Evolutionary conservation across 1,284 basidiomycete species (phyloP), one percentile per base, ranked within the genome.

Genomic region (Naganishia liquefaciens): DNA sequence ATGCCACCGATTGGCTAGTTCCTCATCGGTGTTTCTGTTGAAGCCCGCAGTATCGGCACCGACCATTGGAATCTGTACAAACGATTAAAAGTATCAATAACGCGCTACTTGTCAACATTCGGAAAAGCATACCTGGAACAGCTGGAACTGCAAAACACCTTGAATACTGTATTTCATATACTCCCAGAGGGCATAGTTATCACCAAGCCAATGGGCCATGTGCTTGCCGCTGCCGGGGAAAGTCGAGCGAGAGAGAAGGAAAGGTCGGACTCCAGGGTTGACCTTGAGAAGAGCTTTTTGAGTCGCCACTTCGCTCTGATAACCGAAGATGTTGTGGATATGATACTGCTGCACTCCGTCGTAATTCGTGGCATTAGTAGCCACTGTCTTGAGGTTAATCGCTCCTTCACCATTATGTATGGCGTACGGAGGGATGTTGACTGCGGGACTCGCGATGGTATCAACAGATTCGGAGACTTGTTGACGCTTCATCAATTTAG

Each of bases 1-100:
- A 86, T 88, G 89, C 89, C 89, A 91, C 25, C 89, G 83, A 66
- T 86, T 87, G 75, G 88, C 89, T 9, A 92, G 82, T 73, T 90
- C 88, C 74, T 92, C 90, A 70, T 89, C 84, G 0, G 87, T 86
- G 75, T 91, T 90, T 0, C 81, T 84, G 67, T 82, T 85, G 63
- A 79, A 80, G 13, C 79, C 78, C 44, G 79, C 88, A 0, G 84
- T 84, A 68, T 90, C 88, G 1, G 88, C 85, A 17, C 89, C 89
- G 27, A 89, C 88, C 76, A 90, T 86, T 2, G 87, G 88, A 54
- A 67, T 44, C 28, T 53, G 27, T 21, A 30, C 43, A 44, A 19
- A 44, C 43, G 43, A 44, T 23, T 11, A 44, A 9, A 19, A 23
- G 2, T 19, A n/a, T 7, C 15, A 19, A 44, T 7, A 49, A 3